Base-by-base conservation (phyloP, 1,139 yeast species). In the Hansenula lynferdii region DNA sequence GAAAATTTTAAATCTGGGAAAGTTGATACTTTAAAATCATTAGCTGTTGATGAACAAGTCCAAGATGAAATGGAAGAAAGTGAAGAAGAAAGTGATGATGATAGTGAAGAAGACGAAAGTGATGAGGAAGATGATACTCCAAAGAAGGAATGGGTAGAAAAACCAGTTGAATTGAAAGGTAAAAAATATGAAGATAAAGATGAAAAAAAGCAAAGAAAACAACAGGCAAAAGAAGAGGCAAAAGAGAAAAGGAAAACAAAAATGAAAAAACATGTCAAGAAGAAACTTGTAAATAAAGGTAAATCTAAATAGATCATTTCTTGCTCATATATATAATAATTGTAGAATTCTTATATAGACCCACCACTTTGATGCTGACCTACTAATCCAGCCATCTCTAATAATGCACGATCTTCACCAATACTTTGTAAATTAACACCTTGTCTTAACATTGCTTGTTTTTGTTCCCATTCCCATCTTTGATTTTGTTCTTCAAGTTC, bases 391-490 rank as follows among this genome's bases (percentile, higher is more conserved):
- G 87, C 97, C 90, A 90, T 75, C 50, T 89, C 97, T 49, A 90
- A 63, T 37, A 90, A 67, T 2, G 96, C 96, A 36, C 90, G 64
- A 40, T 89, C 96, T 51, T 89, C 97, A 2, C 83, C 85, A 51
- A 85, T 56, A 41, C 70, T 75, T 40, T 73, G 71, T 29, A 80
- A 43, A 52, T 87, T 86, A 5, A 89, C 75, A 26, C 75, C 69
- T 52, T 81, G 85, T 40, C 97, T 68, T 25, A 87, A 80, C 49
- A 77, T 75, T 0, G 95, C 95, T 56, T 86, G 96, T 37, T 78
- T 70, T 53, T 84, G 84, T 56, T 90, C 97, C 96, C 96, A 87
- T 53, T 82, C 90, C 94, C 96, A 84, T 45, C 75, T 76, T 51
- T 75, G 76, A 41, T 72, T 65, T 59, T 90, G 97, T 43, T 82